Percentiles rank a stretch among this genome's conserved stretches.
Evolutionary conservation across 257 asterid species (phyloP).

Genomic region (Catharanthus roseus): DNA sequence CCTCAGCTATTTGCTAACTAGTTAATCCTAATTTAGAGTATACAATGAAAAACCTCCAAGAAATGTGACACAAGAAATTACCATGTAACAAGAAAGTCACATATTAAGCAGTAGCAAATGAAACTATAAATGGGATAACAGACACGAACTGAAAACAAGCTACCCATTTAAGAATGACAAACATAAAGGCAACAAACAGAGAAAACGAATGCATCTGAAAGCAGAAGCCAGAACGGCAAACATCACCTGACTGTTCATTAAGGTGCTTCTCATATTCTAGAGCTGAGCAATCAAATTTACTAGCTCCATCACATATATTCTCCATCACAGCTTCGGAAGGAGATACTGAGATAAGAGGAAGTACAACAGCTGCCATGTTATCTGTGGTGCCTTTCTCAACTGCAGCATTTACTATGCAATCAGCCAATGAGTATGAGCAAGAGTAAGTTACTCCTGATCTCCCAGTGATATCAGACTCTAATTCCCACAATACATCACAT

Average conservation of each 20-base stretch:
- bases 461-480: slow-evolving; percentile 39
- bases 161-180: not conserved
- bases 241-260: slow-evolving; percentile 45
- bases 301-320: slow-evolving; percentile 31
- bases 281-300: slow-evolving; percentile 36
- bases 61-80: not conserved
- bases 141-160: not conserved
- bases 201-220: not conserved
- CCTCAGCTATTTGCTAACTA: not conserved
- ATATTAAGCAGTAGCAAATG: not conserved
- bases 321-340: slow-evolving; percentile 26
- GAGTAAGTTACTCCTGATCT: slow-evolving; percentile 43
- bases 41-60: not conserved
- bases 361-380: slow-evolving; percentile 77
- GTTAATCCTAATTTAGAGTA: not conserved
- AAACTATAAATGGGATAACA: not conserved
- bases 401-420: slow-evolving; percentile 75
- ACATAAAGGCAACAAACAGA: not conserved
- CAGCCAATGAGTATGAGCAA: slow-evolving; percentile 71
- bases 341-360: slow-evolving; percentile 48
- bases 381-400: slow-evolving; percentile 78
- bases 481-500: slow-evolving; percentile 73
- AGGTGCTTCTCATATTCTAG: slow-evolving; percentile 42
- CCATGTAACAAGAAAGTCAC: not conserved
- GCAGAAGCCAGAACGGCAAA: slow-evolving; percentile 20